phyloP scores from a whole-genome alignment of 1,139 yeast genomes.

The Scheffersomyces quercinus region DNA sequence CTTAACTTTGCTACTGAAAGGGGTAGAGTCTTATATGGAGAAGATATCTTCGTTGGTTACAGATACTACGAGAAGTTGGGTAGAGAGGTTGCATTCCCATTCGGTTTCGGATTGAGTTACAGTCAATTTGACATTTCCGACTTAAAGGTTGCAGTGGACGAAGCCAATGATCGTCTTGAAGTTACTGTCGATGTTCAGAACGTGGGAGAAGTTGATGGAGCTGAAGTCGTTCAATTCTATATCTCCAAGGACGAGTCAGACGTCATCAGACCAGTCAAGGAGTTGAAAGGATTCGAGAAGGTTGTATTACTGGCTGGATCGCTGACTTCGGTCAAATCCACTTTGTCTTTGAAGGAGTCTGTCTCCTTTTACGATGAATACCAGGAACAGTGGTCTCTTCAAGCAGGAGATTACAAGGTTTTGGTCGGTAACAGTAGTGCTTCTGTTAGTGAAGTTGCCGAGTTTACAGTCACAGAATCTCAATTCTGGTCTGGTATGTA shows the following conservation, averaged over 20 bases:
- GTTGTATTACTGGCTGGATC: no score
- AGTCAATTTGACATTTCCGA: slow-evolving; percentile 17
- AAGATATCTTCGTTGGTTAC: slow-evolving; percentile 27
- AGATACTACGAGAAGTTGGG: slow-evolving; percentile 6
- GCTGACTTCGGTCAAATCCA: no score
- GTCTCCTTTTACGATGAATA: no score
- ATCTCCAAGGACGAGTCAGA: slow-evolving; percentile 38
- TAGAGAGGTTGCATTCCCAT: slow-evolving; percentile 20
- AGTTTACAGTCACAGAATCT: no score
- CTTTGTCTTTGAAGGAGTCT: no score
- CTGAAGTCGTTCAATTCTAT: slow-evolving; percentile 50
- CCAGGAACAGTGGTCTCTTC: no score
- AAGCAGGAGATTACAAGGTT: no score
- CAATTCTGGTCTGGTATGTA: no score
- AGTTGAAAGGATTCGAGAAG: slow-evolving; percentile 55
- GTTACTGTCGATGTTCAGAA: slow-evolving; percentile 42
- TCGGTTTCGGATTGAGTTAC: slow-evolving; percentile 28
- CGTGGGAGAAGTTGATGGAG: slow-evolving; percentile 41
- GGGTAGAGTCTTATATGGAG: slow-evolving; percentile 27
- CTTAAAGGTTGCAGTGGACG: slow-evolving; percentile 10
- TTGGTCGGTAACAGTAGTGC: no score
- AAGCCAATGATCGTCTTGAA: slow-evolving; percentile 8
- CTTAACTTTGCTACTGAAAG: slow-evolving; percentile 27
- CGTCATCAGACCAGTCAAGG: slow-evolving; percentile 54
- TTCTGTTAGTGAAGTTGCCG: no score